These are phyloP conservation scores for Fusarium goolgardi DNA, from an alignment of 2,329 filamentous ascomycete species.

Conservation along the genomic window DNA sequence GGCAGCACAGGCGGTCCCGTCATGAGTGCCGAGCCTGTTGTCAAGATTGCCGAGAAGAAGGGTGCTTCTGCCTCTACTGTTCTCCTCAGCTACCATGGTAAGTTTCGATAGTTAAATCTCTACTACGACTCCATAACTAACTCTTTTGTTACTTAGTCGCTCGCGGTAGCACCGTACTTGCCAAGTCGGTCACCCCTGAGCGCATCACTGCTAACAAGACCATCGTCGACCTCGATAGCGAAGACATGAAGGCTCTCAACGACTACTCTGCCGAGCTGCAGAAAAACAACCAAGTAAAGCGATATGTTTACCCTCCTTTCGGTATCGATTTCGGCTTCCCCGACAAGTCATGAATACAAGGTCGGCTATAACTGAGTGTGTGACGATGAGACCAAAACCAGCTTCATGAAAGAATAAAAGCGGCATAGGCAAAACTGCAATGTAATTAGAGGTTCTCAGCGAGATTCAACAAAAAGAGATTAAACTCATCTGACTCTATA, in stretches of 20 bases:
- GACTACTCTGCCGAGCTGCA: slow-evolving; percentile 65
- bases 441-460: slow-evolving; percentile 12
- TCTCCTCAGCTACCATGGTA: slow-evolving; percentile 78
- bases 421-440: slow-evolving; percentile 4
- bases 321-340: slow-evolving; percentile 77
- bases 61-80: slow-evolving; percentile 70
- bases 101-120: slow-evolving; percentile 44
- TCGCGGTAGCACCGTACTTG: slow-evolving; percentile 75
- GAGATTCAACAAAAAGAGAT: slow-evolving; percentile 8
- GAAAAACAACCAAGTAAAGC: slow-evolving; percentile 64
- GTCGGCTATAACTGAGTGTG: slow-evolving; percentile 20
- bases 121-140: slow-evolving; percentile 13
- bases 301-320: slow-evolving; percentile 77
- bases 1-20: slow-evolving; percentile 73
- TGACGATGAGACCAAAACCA: background rate
- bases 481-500: background rate
- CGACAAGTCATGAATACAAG: slow-evolving; percentile 63
- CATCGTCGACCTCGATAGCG: slow-evolving; percentile 71
- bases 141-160: slow-evolving; percentile 62
- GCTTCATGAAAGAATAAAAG: slow-evolving; percentile 12
- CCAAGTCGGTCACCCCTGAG: slow-evolving; percentile 76
- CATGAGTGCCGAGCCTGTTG: slow-evolving; percentile 70
- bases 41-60: slow-evolving; percentile 73
- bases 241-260: slow-evolving; percentile 70
- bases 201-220: slow-evolving; percentile 78